These are phyloP conservation scores for Lepidium didymum DNA, from an alignment of 345 rosid species.

Conservation along the genomic window DNA sequence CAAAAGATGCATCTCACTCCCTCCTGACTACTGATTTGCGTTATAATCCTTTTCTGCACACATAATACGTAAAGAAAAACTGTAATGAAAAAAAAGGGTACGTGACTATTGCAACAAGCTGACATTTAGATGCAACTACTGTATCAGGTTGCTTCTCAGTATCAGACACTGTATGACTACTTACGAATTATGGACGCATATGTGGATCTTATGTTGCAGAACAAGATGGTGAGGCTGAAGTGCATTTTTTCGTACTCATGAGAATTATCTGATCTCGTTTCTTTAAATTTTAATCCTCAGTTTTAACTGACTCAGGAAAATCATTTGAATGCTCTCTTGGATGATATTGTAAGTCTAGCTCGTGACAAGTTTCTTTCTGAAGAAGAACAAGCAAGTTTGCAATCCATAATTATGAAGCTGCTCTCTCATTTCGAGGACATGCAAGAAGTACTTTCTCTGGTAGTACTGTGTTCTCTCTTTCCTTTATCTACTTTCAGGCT, in stretches of 20 bases:
- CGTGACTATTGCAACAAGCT: not conserved
- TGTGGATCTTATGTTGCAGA: conserved; percentile 66
- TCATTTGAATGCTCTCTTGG: conserved; percentile 50
- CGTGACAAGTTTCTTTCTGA: conserved; percentile 45
- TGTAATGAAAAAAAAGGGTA: conserved; percentile 6
- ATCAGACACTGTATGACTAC: conserved; percentile 57
- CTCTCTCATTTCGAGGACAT: conserved; percentile 63
- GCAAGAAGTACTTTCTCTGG: conserved; percentile 60
- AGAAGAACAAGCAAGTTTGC: conserved; percentile 64
- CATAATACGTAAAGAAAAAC: not conserved
- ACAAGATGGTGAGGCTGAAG: conserved; percentile 54
- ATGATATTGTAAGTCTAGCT: conserved; percentile 44
- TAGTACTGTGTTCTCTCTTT: conserved; percentile 26
- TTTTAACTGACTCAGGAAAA: conserved; percentile 39
- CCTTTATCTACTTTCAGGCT: not conserved
- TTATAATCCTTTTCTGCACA: not conserved
- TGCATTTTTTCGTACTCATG: not conserved
- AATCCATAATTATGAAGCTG: conserved; percentile 70
- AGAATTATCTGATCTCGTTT: not conserved
- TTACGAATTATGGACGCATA: conserved; percentile 74
- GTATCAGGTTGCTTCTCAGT: conserved; percentile 49
- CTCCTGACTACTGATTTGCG: not conserved
- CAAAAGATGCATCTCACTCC: not conserved
- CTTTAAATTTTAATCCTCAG: not conserved
- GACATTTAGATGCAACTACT: not conserved